Conservation (phyloP, 441 rosid genomes). For the Jatropha multifida region DNA sequence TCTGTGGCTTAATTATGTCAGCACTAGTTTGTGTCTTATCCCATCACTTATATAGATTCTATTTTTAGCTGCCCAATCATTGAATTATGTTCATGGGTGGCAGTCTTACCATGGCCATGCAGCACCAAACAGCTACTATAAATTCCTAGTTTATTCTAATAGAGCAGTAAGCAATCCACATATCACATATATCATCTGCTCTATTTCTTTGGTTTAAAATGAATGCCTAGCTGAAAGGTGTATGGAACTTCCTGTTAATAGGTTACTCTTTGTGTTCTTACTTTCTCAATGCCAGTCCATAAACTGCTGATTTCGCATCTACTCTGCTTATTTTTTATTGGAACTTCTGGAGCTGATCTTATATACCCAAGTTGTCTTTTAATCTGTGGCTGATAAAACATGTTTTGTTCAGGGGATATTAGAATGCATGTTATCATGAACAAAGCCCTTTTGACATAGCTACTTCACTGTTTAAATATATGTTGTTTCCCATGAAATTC, state of each 20-base stretch:
- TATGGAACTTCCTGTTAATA: background rate
- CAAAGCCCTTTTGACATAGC: background rate
- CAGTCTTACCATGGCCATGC: background rate
- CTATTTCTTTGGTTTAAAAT: background rate
- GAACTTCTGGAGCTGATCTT: background rate
- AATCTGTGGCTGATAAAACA: background rate
- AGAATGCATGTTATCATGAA: background rate
- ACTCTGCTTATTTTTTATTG: background rate
- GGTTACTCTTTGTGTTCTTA: background rate
- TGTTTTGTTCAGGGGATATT: background rate
- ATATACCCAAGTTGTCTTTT: background rate
- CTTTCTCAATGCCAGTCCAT: background rate
- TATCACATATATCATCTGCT: background rate
- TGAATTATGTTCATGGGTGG: background rate
- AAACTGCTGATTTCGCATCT: background rate
- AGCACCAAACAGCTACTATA: background rate
- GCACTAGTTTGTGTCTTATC: background rate
- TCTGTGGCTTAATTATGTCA: background rate
- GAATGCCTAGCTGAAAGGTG: background rate
- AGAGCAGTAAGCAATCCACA: background rate
- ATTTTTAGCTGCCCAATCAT: background rate
- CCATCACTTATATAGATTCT: background rate
- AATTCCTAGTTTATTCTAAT: slow-evolving; percentile 4
- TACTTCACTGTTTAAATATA: background rate
- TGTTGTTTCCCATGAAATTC: slow-evolving; percentile 13